These are phyloP conservation scores for Olyra latifolia DNA, from an alignment of 176 grass and related monocot genomes.

Conservation along the genomic window DNA sequence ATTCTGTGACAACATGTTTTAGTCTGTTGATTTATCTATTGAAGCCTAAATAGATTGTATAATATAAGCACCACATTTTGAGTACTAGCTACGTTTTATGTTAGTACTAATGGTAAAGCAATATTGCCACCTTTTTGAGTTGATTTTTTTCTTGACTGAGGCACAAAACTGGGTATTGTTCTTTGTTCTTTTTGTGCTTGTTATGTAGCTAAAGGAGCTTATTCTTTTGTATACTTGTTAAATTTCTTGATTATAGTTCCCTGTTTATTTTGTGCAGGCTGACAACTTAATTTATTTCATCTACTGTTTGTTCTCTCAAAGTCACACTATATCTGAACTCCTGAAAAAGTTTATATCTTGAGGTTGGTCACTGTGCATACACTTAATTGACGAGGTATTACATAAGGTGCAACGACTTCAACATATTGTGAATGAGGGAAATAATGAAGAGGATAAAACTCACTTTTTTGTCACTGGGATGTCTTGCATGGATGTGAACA, in stretches of 20 bases:
- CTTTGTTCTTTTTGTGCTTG: constrained; percentile 3
- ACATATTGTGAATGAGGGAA: neutral
- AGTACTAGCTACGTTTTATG: neutral
- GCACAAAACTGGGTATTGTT: neutral
- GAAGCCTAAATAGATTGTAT: neutral
- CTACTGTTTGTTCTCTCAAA: neutral
- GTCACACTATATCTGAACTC: constrained; percentile 6
- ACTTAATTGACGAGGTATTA: neutral
- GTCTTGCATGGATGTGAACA: neutral
- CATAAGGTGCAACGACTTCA: constrained; percentile 6
- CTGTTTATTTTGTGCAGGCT: constrained; percentile 29
- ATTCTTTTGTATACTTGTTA: neutral
- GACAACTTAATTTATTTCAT: neutral
- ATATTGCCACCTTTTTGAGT: neutral
- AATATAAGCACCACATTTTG: neutral
- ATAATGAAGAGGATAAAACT: neutral
- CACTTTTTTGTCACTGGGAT: constrained; percentile 4
- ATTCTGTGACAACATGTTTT: no score
- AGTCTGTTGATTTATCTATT: neutral
- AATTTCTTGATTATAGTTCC: constrained; percentile 13
- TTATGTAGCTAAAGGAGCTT: neutral
- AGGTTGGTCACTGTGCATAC: neutral
- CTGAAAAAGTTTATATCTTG: neutral
- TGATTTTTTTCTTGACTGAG: neutral
- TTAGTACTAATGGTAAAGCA: neutral